Base-by-base conservation (phyloP, 192 early-diverging fungal species). In the Coemansia sp. region DNA sequence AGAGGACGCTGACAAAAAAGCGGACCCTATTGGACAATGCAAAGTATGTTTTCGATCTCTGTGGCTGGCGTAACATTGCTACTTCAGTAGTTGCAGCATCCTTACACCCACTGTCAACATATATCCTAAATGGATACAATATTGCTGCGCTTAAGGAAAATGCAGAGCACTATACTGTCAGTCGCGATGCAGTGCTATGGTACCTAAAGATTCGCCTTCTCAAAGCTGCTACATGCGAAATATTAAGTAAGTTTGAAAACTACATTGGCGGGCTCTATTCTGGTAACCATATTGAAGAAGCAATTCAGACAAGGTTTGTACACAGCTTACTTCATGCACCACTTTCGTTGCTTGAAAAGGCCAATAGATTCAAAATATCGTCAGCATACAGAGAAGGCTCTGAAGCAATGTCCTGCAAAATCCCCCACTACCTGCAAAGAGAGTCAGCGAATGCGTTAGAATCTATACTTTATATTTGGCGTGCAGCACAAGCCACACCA, bases 101-200 rank as follows among this genome's bases (percentile, higher is more conserved):
- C 3, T 27, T 51, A 1, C 21, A 8, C 21, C 73, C 73, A 4
- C 37, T 75, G 0, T 36, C 35, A n/a, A 67, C 48, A 24, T 75
- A 67, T 59, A 19, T 75, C 16, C 62, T 75, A 59, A 63, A 75
- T 34, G 73, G 73, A 3, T 66, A 70, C 37, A 59, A 69, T 11
- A 48, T 75, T 21, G 60, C 54, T 8, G 62, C 73, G 29, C 64
- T 75, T 29, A 68, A 62, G n/a, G 24, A 29, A 1, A 66, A 56
- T 16, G 31, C 16, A 24, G 33, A 40, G 1, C 10, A 5, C 31
- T 21, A 9, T 11, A 45, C 56, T 8, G 57, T 40, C 3, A 57
- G 44, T n/a, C 35, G 37, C 39, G 31, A 51, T 27, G 63, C 45
- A 36, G 34, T 65, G n/a, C 35, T 65, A 24, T n/a, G 42, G n/a